A percentile compares a stretch with the other conserved stretches of the same genome.
These are phyloP conservation scores for Podospora pseudoanserina DNA, from an alignment of 495 filamentous ascomycete species.

Conservation along the genomic window DNA sequence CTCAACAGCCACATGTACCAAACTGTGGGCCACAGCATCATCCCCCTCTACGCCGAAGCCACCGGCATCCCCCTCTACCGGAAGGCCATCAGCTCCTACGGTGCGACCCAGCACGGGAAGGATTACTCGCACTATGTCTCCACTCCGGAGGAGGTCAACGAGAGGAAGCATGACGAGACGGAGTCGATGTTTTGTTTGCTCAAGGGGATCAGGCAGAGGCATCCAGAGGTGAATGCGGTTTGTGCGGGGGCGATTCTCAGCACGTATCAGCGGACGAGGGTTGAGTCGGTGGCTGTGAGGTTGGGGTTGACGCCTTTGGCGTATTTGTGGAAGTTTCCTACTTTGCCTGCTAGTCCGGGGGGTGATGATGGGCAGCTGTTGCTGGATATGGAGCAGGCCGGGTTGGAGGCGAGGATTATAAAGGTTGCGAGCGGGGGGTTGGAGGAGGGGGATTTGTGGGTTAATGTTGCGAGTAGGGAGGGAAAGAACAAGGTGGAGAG, in stretches of 20 bases:
- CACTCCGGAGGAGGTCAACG: neutral
- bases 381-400: constrained; percentile 71
- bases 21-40: constrained; percentile 83
- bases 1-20: constrained; percentile 99
- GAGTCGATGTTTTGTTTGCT: constrained; percentile 79
- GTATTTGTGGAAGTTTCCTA: constrained; percentile 86
- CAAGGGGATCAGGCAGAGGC: constrained; percentile 51
- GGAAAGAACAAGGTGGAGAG: constrained; percentile 54
- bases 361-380: constrained; percentile 54
- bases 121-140: constrained; percentile 47
- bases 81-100: constrained; percentile 59
- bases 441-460: constrained; percentile 78
- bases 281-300: constrained; percentile 80
- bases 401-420: constrained; percentile 80
- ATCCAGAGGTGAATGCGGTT: constrained; percentile 79
- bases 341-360: constrained; percentile 53
- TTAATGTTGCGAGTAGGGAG: constrained; percentile 59
- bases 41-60: constrained; percentile 78
- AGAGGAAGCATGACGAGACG: constrained; percentile 65
- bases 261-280: constrained; percentile 89
- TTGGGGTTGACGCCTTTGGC: constrained; percentile 75
- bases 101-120: constrained; percentile 60
- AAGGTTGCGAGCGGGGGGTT: constrained; percentile 92
- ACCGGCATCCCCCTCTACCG: constrained; percentile 79
- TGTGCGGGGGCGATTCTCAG: constrained; percentile 89